These are phyloP conservation scores for Nannochloropsis granulata DNA, from an alignment of 108 stramenopile species.

Conservation along the genomic window DNA sequence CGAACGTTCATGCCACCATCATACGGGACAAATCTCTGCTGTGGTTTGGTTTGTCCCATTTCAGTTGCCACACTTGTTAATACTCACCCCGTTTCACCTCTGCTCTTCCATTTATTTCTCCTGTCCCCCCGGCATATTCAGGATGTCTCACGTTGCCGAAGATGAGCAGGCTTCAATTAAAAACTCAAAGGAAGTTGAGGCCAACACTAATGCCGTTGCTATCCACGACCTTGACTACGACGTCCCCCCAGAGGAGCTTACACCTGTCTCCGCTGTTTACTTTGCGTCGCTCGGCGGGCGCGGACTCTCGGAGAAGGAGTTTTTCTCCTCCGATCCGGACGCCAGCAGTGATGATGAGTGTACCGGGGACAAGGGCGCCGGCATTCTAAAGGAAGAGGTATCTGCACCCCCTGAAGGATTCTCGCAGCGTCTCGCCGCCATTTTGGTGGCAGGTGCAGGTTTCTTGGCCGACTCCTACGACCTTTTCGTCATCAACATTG, in stretches of 20 bases:
- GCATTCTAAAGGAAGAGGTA: neutral
- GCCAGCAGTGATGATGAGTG: neutral
- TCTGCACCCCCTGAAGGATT: neutral
- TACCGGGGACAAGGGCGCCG: neutral
- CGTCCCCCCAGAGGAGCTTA: neutral
- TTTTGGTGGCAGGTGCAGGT: neutral
- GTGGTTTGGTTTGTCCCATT: too few species aligned
- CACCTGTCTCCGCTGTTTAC: neutral
- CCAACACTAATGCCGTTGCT: neutral
- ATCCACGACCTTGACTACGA: neutral
- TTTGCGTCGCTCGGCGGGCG: neutral
- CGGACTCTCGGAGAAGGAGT: neutral
- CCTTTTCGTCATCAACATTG: neutral
- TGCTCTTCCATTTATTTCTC: too few species aligned
- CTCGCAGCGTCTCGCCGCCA: neutral
- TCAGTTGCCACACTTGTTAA: too few species aligned
- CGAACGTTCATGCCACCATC: too few species aligned
- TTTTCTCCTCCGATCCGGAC: neutral
- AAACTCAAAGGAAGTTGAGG: too few species aligned
- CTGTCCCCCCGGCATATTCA: too few species aligned
- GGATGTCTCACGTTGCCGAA: too few species aligned
- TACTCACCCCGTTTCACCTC: too few species aligned
- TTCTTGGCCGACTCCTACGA: neutral
- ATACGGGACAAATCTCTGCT: too few species aligned
- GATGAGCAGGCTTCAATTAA: too few species aligned